Base-by-base conservation (phyloP, 371 early-diverging fungal species). In the Mortierella sp. region DNA sequence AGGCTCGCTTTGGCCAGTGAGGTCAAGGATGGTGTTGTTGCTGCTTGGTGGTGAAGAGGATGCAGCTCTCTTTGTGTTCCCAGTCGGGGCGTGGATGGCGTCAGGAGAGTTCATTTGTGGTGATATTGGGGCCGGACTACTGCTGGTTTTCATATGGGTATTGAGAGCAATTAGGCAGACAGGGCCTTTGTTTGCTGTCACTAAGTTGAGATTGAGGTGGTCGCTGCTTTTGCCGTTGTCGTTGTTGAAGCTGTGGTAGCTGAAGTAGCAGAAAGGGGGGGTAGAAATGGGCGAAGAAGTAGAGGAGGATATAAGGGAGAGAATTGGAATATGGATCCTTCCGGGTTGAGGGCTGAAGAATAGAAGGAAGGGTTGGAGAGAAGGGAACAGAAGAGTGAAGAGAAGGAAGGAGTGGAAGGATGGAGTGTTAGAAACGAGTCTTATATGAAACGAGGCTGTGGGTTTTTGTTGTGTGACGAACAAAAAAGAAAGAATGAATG, bases 91-190 rank as follows among this genome's bases (percentile, higher is more conserved):
- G 11, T 37, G 67, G 43, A 67, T 67, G 67, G 67, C 24, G 24
- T 21, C 40, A 67, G 40, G 37, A 21, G 67, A 37, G 67, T 67
- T 67, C 67, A 67, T 67, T 67, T 67, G 37, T 67, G 43, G 67
- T 37, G 34, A 67, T 3, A 67, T 67, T 67, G 67, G 67, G 64
- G 67, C 21, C 43, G 67, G 67, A 40, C 67, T 40, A 40, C 19
- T 61, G 34, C 31, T 61, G 31, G 67, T 37, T 67, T 67, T 67
- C 67, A 67, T 67, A 67, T 67, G 67, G 34, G 53, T 50, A 31
- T 31, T 51, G 72, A 24, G 51, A 71, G 50, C 51, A 51, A 48
- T 51, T n/a, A 8, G 21, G 44, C 31, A 11, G 24, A 34, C 67
- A 67, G 67, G 67, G 67, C 40, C 19, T 37, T 67, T 21, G 37